A percentile compares a stretch with the other conserved stretches of the same genome.
These are phyloP conservation scores for Xanthoconium separans DNA, from an alignment of 1,284 basidiomycete species.

Conservation along the genomic window DNA sequence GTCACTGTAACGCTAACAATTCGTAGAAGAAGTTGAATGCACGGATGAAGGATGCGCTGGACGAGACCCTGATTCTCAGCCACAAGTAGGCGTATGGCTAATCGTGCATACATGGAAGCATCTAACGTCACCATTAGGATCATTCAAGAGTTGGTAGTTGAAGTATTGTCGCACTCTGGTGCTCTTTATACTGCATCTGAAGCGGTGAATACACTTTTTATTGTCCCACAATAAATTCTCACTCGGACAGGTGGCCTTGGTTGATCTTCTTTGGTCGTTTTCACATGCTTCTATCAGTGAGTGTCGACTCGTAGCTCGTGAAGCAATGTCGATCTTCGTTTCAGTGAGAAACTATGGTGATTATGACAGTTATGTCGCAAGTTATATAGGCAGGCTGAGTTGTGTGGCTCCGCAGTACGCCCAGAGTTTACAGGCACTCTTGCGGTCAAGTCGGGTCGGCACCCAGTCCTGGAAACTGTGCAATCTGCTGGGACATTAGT, in stretches of 20 bases:
- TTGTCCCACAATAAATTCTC: not conserved
- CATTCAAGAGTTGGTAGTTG: constrained; percentile 66
- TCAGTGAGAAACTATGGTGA: constrained; percentile 73
- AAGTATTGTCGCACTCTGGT: constrained; percentile 65
- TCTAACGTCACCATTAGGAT: constrained; percentile 46
- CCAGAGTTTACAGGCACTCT: constrained; percentile 86
- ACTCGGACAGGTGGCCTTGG: constrained; percentile 60
- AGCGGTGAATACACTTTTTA: constrained; percentile 50
- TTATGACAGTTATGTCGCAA: constrained; percentile 3
- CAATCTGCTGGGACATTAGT: constrained; percentile 70
- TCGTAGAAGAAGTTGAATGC: constrained; percentile 77
- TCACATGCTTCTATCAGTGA: constrained; percentile 76
- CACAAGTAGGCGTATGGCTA: constrained; percentile 49
- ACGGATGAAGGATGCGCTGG: constrained; percentile 79
- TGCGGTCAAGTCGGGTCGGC: constrained; percentile 82
- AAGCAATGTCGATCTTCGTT: not conserved
- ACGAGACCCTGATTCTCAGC: constrained; percentile 81
- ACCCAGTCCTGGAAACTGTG: constrained; percentile 81
- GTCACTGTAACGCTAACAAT: not conserved
- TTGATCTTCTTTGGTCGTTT: constrained; percentile 88
- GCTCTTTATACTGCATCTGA: constrained; percentile 86
- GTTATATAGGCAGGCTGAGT: not conserved
- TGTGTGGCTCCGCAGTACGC: constrained; percentile 52
- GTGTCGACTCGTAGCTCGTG: constrained; percentile 22
- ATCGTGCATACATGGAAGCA: not conserved